Evolutionary conservation across 2,329 filamentous ascomycete species (phyloP), one percentile per base, ranked within the genome.

Genomic region (Periconia sp.): DNA sequence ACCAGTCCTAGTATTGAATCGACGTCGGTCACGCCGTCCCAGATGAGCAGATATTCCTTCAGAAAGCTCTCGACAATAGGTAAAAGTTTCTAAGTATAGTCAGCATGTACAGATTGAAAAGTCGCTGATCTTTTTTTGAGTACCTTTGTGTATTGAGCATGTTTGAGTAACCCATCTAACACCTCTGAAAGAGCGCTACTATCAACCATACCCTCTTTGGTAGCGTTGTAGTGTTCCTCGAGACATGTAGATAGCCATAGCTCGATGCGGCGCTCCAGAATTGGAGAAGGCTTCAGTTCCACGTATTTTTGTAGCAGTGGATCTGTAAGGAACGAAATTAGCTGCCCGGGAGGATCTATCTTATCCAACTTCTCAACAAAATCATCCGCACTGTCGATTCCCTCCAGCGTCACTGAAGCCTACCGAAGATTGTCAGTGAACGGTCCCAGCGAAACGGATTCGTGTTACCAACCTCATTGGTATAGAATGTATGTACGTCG

Each of bases 281-380:
- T 63, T 10, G 64, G 60, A 1, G 71, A 69, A 13, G 71, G 65
- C 8, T 56, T 70, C n/a, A 89, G 75, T 33, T 91, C 76, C 20
- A 93, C 78, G 50, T 79, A 83, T 66, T 93, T 94, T 69, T 93
- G 90, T 1, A 93, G 81, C 30, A 95, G 77, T 2, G 88, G 88
- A 65, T 95, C 89, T 1, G 83, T 84, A 14, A 95, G 77, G 3
- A 90, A 85, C 6, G 91, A 89, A 41, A 92, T 85, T 1, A 95
- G 79, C 72, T 96, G 91, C 58, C 89, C 92, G 0, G 91, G 91
- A 41, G 92, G 76, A 70, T 94, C 89, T 23, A 96, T 86, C 60
- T 82, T 89, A 61, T 95, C 90, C 9, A 96, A 73, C 52, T 84
- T 88, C 43, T 83, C 82, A 6, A 91, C 86, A 55, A 96, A 87